Conservation (phyloP, 2,329 filamentous ascomycete genomes). For the Pseudocercospora macadamiae region DNA sequence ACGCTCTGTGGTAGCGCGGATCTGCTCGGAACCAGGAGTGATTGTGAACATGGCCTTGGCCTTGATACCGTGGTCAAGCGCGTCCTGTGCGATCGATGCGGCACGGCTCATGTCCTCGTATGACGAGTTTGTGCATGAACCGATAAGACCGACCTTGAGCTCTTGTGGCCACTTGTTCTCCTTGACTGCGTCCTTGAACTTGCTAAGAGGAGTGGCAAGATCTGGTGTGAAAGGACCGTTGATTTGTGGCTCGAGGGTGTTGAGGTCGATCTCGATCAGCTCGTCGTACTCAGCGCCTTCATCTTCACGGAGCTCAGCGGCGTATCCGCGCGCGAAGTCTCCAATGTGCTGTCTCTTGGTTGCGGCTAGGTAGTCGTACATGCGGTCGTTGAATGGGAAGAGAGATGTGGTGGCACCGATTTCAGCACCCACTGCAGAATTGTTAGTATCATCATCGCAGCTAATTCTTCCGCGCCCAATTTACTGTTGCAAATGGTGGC, state of each 20-base stretch:
- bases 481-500: conserved; percentile 68
- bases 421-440: conserved; percentile 55
- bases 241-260: conserved; percentile 93
- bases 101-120: conserved; percentile 92
- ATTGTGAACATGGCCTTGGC: conserved; percentile 92
- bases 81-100: conserved; percentile 88
- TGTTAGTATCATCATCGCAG: not conserved
- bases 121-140: conserved; percentile 94
- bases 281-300: conserved; percentile 94
- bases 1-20: conserved; percentile 83
- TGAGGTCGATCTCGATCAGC: conserved; percentile 93
- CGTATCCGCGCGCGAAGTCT: conserved; percentile 83
- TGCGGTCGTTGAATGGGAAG: conserved; percentile 97
- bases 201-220: conserved; percentile 94
- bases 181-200: conserved; percentile 93
- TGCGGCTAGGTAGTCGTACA: conserved; percentile 92
- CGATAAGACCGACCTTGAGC: conserved; percentile 94
- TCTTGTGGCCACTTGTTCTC: conserved; percentile 95
- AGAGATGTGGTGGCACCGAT: conserved; percentile 87
- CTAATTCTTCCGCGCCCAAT: not conserved
- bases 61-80: conserved; percentile 89
- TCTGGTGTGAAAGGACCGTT: conserved; percentile 99
- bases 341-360: conserved; percentile 91
- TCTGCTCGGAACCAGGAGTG: conserved; percentile 95
- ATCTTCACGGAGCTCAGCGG: conserved; percentile 82